A percentile compares a stretch with the other conserved stretches of the same genome.
Evolutionary conservation across 352 stramenopile genomes (phyloP).

Genomic region (Pythium biforme): DNA sequence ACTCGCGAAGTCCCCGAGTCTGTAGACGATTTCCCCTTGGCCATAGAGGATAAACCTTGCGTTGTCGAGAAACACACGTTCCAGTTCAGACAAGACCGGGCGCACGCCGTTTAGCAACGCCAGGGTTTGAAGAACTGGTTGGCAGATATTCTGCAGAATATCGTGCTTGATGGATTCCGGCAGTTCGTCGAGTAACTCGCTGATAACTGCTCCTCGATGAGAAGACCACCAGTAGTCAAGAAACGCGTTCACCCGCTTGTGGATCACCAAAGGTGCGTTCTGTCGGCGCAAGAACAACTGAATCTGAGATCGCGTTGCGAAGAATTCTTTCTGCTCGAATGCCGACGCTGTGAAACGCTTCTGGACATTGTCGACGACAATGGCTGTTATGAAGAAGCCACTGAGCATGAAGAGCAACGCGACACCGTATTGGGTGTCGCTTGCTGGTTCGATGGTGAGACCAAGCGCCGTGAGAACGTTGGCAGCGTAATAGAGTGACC

Average conservation of each 20-base stretch:
- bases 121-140: constrained; percentile 54
- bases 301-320: constrained; percentile 50
- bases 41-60: constrained; percentile 68
- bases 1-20: constrained; percentile 53
- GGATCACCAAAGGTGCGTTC: constrained; percentile 50
- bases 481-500: constrained; percentile 59
- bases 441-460: constrained; percentile 47
- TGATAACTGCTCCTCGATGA: constrained; percentile 61
- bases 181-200: constrained; percentile 52
- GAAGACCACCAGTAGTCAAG: constrained; percentile 77
- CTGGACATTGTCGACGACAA: constrained; percentile 75
- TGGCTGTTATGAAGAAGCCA: constrained; percentile 70
- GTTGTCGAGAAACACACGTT: constrained; percentile 61
- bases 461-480: constrained; percentile 57
- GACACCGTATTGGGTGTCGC: constrained; percentile 45
- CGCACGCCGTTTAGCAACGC: constrained; percentile 44
- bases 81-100: constrained; percentile 44
- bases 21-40: constrained; percentile 63
- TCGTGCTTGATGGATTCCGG: constrained; percentile 58
- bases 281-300: constrained; percentile 70
- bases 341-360: constrained; percentile 75
- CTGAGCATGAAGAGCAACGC: constrained; percentile 70
- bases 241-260: constrained; percentile 67
- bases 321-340: constrained; percentile 76
- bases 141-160: constrained; percentile 62